Evolutionary conservation across 202 grass and related monocot genomes (phyloP).

Genomic region (Brachypodium distachyon): DNA sequence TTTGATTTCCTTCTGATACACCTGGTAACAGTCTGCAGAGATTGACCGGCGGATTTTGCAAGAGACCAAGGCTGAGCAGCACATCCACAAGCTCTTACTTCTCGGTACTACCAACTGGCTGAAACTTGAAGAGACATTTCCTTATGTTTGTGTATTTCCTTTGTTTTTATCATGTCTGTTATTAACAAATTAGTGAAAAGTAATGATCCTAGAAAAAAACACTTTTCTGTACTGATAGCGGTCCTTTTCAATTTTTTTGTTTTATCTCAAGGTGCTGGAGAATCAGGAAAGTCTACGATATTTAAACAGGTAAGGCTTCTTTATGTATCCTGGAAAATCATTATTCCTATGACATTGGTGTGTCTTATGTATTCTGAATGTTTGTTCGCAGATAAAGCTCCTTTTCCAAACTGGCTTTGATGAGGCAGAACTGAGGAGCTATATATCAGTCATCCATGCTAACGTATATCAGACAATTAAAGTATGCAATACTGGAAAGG

Average conservation of each 20-base stretch:
- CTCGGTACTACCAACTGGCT: constrained; percentile 49
- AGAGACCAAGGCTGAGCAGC: constrained; percentile 88
- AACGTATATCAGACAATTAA: constrained; percentile 99
- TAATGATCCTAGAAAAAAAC: background rate
- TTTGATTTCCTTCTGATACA: constrained; percentile 20
- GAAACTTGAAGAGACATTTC: background rate
- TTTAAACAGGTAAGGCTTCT: constrained; percentile 74
- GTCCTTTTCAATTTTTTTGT: background rate
- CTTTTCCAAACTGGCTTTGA: constrained; percentile 93
- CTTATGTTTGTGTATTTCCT: background rate
- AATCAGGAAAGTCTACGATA: constrained; percentile 95
- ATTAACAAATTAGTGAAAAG: background rate
- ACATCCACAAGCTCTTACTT: constrained; percentile 90
- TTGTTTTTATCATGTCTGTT: background rate
- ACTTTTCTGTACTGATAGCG: background rate
- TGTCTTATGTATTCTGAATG: background rate
- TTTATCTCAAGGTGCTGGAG: constrained; percentile 26
- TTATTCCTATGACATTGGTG: background rate
- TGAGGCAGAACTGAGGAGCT: constrained; percentile 85
- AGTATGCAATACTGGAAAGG: constrained; percentile 84
- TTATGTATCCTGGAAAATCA: background rate
- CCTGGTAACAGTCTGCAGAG: constrained; percentile 48
- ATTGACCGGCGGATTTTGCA: constrained; percentile 72
- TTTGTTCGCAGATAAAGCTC: constrained; percentile 76
- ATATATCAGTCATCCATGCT: constrained; percentile 87